phyloP scores from a whole-genome alignment of 176 grass and related monocot species.

The Oryza glaberrima region DNA sequence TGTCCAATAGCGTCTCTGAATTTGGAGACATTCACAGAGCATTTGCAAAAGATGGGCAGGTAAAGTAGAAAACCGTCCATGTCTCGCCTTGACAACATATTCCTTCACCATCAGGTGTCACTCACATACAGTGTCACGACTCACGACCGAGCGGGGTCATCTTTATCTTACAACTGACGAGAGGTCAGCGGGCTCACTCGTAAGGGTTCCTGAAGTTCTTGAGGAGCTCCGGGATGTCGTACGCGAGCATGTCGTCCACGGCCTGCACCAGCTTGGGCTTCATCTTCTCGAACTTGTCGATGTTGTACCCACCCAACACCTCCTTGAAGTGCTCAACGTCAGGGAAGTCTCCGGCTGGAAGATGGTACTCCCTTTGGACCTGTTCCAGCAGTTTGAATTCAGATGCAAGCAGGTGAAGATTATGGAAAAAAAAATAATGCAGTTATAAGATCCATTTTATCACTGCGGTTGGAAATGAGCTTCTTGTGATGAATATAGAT shows the following conservation, averaged over 20 bases:
- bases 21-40: background rate
- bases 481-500: conserved; percentile 14
- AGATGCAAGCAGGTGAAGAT: background rate
- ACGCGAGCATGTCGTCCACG: conserved; percentile 86
- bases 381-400: conserved; percentile 38
- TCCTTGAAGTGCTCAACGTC: conserved; percentile 87
- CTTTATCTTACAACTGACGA: conserved; percentile 28
- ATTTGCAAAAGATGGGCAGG: background rate
- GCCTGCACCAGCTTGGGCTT: conserved; percentile 91
- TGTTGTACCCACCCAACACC: conserved; percentile 76
- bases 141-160: background rate
- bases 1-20: background rate
- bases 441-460: background rate
- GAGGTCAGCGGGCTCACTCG: conserved; percentile 48
- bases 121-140: background rate
- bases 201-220: conserved; percentile 91
- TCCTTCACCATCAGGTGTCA: background rate
- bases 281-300: conserved; percentile 96
- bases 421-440: background rate
- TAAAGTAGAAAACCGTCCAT: background rate
- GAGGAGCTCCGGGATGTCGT: conserved; percentile 83
- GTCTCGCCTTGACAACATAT: background rate
- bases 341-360: conserved; percentile 83
- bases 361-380: conserved; percentile 85
- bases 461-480: background rate